Evolutionary conservation across 352 stramenopile genomes (phyloP).

Genomic region (Pythium chondricola): DNA sequence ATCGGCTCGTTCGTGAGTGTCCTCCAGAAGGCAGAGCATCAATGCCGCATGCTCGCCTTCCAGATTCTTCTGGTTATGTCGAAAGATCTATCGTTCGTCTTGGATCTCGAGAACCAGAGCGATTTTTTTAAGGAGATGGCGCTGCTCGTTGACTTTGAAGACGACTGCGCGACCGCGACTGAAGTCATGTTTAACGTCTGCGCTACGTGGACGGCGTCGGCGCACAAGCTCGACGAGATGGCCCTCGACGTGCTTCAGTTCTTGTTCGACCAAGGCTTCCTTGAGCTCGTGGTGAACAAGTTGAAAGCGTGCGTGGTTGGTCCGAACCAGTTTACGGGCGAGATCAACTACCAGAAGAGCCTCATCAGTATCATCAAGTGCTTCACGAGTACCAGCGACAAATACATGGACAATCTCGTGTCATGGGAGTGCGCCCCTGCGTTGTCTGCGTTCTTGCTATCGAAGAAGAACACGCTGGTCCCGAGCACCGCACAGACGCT

Average conservation of each 20-base stretch:
- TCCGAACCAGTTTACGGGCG: constrained; percentile 60
- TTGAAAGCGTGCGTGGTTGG: constrained; percentile 63
- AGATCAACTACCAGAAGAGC: constrained; percentile 77
- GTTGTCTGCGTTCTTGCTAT: constrained; percentile 58
- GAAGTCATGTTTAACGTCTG: constrained; percentile 69
- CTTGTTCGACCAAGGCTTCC: constrained; percentile 54
- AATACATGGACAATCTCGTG: constrained; percentile 12
- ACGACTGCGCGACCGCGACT: constrained; percentile 63
- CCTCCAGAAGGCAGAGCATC: constrained; percentile 46
- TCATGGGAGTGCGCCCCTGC: constrained; percentile 8
- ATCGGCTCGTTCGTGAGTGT: constrained; percentile 62
- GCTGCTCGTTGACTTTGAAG: constrained; percentile 64
- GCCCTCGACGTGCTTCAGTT: constrained; percentile 36
- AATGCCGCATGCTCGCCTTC: constrained; percentile 65
- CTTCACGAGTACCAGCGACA: constrained; percentile 42
- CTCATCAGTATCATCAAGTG: constrained; percentile 70
- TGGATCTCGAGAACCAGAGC: constrained; percentile 38
- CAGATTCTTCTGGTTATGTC: constrained; percentile 64
- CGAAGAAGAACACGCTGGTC: constrained; percentile 56
- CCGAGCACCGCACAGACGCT: constrained; percentile 59
- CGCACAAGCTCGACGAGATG: constrained; percentile 3
- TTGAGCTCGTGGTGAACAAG: constrained; percentile 62
- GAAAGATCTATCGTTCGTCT: constrained; percentile 51
- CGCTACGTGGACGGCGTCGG: constrained; percentile 26
- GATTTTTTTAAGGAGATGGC: constrained; percentile 68